These are phyloP conservation scores for Hanseniaspora taiwanica DNA, from an alignment of 805 yeast genomes.

Conservation along the genomic window DNA sequence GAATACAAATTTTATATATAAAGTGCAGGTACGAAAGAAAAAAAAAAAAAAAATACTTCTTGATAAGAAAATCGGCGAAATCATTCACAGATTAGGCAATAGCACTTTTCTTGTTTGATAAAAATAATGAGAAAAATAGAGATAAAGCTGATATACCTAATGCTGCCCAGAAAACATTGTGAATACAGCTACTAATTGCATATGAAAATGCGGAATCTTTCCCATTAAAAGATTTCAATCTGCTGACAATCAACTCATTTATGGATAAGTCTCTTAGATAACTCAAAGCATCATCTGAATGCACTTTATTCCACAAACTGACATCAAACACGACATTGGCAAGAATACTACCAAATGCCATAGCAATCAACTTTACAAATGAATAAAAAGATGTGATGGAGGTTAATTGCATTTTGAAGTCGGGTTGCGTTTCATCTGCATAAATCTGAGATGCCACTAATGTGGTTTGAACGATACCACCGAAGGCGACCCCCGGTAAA, in stretches of 20 bases:
- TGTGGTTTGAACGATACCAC: conserved; percentile 23
- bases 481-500: conserved; percentile 27
- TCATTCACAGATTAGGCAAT: too few relatives aligned
- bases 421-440: conserved; percentile 9
- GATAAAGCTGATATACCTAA: conserved; percentile 11
- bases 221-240: conserved; percentile 13
- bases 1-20: too few relatives aligned
- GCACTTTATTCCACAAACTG: conserved; percentile 10
- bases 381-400: conserved; percentile 16
- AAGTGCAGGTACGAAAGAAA: too few relatives aligned
- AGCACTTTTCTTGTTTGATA: conserved; percentile 12
- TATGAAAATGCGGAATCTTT: conserved; percentile 8
- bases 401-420: conserved; percentile 12
- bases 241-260: conserved; percentile 12
- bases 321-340: conserved; percentile 15
- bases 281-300: conserved; percentile 1
- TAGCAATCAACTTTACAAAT: conserved; percentile 14
- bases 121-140: conserved; percentile 9
- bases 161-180: conserved; percentile 14
- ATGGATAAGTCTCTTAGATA: conserved; percentile 7
- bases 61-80: not conserved
- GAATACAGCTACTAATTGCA: conserved; percentile 9
- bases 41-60: not conserved
- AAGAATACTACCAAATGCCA: conserved; percentile 16
- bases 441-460: conserved; percentile 21